Percentiles rank a stretch among this genome's conserved stretches.
Evolutionary conservation across 1,139 yeast species (phyloP).

Genomic region (Debaryomyces robertsiae): DNA sequence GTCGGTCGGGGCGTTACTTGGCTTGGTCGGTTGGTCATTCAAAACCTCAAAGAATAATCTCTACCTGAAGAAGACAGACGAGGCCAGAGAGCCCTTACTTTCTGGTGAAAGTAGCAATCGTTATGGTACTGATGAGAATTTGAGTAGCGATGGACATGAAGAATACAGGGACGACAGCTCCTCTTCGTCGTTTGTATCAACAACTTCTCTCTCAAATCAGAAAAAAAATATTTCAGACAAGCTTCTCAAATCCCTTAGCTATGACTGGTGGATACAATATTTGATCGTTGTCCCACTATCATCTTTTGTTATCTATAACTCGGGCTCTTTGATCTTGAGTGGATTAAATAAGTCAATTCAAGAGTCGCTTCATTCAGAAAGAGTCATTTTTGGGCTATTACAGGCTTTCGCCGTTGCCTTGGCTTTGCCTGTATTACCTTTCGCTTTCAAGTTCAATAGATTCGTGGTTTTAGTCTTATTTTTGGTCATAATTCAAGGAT

Average conservation of each 20-base stretch:
- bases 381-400: conserved; percentile 49
- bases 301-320: conserved; percentile 51
- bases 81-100: conserved; percentile 36
- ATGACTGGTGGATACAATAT: conserved; percentile 83
- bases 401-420: conserved; percentile 38
- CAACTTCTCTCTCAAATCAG: neutral
- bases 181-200: conserved; percentile 10
- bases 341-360: conserved; percentile 72
- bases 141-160: conserved; percentile 7
- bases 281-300: conserved; percentile 67
- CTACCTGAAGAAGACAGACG: conserved; percentile 20
- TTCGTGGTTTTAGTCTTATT: conserved; percentile 46
- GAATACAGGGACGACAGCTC: conserved; percentile 11
- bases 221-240: conserved; percentile 1
- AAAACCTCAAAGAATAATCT: conserved; percentile 20
- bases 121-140: conserved; percentile 29
- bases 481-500: conserved; percentile 34
- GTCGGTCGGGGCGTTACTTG: conserved; percentile 56
- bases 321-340: conserved; percentile 57
- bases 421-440: conserved; percentile 66
- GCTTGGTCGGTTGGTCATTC: conserved; percentile 52
- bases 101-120: conserved; percentile 17
- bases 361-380: conserved; percentile 55
- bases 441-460: conserved; percentile 67
- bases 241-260: conserved; percentile 48